These are phyloP conservation scores for Crithidia acanthocephali DNA, from an alignment of 208 protist genomes.

Conservation along the genomic window DNA sequence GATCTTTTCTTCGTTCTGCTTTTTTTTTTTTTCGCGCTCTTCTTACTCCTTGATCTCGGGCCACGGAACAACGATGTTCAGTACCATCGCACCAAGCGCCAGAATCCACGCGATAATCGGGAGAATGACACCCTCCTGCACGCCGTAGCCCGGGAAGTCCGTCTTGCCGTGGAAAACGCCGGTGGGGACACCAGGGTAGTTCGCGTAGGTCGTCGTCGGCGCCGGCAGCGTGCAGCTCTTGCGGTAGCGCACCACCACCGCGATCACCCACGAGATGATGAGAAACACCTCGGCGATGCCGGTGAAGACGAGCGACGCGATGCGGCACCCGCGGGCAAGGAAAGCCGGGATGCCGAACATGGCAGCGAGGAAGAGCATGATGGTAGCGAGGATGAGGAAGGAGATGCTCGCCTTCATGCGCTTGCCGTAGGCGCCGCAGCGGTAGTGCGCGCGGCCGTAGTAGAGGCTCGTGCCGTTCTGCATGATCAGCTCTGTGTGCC, in stretches of 20 bases:
- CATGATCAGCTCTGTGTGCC: conserved; percentile 66
- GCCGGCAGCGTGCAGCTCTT: conserved; percentile 30
- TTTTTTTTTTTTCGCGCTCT: too few species aligned
- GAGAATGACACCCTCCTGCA: conserved; percentile 56
- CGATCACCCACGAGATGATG: conserved; percentile 52
- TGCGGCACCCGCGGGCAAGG: conserved; percentile 39
- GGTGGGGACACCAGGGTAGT: conserved; percentile 55
- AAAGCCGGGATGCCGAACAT: conserved; percentile 49
- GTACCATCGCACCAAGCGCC: conserved; percentile 28
- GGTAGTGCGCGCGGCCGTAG: conserved; percentile 50
- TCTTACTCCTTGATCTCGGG: conserved; percentile 21
- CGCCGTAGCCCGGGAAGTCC: conserved; percentile 50
- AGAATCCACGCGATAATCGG: conserved; percentile 54
- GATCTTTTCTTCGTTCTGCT: background rate
- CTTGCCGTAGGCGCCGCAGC: conserved; percentile 55
- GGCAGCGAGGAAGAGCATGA: conserved; percentile 41
- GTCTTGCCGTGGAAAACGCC: conserved; percentile 52
- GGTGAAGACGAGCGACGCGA: conserved; percentile 40
- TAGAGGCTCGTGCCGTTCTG: conserved; percentile 42
- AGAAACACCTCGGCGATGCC: conserved; percentile 45
- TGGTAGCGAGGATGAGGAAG: conserved; percentile 54
- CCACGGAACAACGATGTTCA: conserved; percentile 60
- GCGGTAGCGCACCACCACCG: conserved; percentile 51
- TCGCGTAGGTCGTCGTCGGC: conserved; percentile 12
- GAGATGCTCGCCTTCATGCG: conserved; percentile 69